Conservation (phyloP, 2,329 filamentous ascomycete species). For the Hymenoscyphus scutula region DNA sequence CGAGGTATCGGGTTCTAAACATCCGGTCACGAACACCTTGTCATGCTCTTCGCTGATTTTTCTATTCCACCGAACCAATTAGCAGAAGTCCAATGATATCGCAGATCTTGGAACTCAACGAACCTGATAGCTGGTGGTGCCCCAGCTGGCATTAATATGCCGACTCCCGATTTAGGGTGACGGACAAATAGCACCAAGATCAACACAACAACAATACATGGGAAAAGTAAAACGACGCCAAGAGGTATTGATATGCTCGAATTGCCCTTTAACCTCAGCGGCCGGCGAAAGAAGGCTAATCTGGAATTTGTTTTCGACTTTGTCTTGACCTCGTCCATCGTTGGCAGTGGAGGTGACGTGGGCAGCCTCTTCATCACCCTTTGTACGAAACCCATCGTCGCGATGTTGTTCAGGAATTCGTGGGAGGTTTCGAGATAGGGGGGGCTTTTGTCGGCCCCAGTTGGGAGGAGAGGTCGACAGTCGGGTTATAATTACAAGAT, state of each 20-base stretch:
- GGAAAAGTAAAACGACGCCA: constrained; percentile 89
- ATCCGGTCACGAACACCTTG: constrained; percentile 92
- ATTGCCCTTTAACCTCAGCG: constrained; percentile 85
- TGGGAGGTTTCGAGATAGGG: constrained; percentile 32
- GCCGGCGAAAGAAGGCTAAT: constrained; percentile 79
- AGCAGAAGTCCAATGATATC: constrained; percentile 12
- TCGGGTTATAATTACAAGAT: constrained; percentile 28
- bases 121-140: constrained; percentile 88
- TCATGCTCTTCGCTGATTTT: constrained; percentile 98
- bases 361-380: constrained; percentile 52
- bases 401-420: constrained; percentile 17
- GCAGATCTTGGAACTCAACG: constrained; percentile 13
- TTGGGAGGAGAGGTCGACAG: constrained; percentile 13
- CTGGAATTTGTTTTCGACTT: constrained; percentile 42
- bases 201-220: constrained; percentile 84
- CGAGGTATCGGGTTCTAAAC: constrained; percentile 74
- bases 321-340: constrained; percentile 43
- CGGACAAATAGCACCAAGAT: constrained; percentile 87
- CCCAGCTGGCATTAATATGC: constrained; percentile 83
- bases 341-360: constrained; percentile 43
- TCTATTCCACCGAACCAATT: constrained; percentile 45
- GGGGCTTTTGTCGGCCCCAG: constrained; percentile 20
- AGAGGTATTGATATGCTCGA: constrained; percentile 90
- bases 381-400: constrained; percentile 51
- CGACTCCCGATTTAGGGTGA: constrained; percentile 78